These are phyloP conservation scores for Daldinia vernicosa DNA, from an alignment of 495 filamentous ascomycete genomes.

Conservation along the genomic window DNA sequence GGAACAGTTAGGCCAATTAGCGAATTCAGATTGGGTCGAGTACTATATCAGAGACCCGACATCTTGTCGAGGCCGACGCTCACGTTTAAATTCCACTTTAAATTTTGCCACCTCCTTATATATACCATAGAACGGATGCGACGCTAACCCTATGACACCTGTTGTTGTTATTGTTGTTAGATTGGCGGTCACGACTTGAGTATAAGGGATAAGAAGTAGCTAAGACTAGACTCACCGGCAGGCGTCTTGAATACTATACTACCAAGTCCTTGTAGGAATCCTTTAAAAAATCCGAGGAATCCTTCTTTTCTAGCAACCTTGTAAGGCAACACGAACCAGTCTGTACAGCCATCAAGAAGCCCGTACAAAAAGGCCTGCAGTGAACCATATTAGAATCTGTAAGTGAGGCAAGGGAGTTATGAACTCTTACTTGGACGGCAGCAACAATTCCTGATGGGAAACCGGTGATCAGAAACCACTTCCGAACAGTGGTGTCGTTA, in stretches of 20 bases:
- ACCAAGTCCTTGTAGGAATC: conserved; percentile 63
- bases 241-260: conserved; percentile 62
- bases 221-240: conserved; percentile 53
- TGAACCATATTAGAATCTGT: conserved; percentile 2
- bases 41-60: conserved; percentile 23
- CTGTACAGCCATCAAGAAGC: conserved; percentile 60
- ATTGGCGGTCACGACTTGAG: conserved; percentile 2
- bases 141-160: conserved; percentile 58
- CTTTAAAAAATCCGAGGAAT: conserved; percentile 63
- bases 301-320: conserved; percentile 62
- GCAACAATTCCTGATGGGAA: conserved; percentile 64
- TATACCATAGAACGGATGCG: conserved; percentile 66
- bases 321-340: conserved; percentile 58
- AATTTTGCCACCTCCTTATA: conserved; percentile 60
- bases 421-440: conserved; percentile 53
- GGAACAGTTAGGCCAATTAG: neutral
- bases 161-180: conserved; percentile 6
- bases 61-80: conserved; percentile 7
- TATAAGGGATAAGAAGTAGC: neutral
- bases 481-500: conserved; percentile 67
- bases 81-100: conserved; percentile 34
- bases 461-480: conserved; percentile 66
- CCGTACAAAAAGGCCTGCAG: conserved; percentile 55
- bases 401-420: too few species aligned
- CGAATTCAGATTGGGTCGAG: neutral